A percentile compares a stretch with the other conserved stretches of the same genome.
phyloP scores from a whole-genome alignment of 768 basidiomycete genomes.

The Galerina marginata region DNA sequence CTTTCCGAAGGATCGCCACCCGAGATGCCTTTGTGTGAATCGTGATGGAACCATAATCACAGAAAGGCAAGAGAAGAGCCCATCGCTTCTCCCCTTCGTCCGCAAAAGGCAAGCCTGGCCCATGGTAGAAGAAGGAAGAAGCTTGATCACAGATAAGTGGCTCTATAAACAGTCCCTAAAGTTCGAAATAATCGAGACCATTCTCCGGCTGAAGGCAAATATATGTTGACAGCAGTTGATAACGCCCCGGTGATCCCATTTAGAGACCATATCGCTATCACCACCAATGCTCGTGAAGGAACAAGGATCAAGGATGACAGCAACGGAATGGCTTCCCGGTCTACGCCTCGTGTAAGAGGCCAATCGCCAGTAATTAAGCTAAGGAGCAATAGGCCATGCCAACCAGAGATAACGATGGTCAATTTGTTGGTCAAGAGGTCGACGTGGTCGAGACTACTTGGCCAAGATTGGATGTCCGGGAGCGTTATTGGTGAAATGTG shows the following conservation, averaged over 20 bases:
- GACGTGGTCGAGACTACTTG: neutral
- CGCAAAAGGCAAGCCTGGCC: neutral
- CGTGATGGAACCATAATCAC: neutral
- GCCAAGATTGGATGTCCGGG: neutral
- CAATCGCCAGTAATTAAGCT: neutral
- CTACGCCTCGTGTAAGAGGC: neutral
- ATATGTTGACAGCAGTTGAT: neutral
- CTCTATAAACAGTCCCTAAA: neutral
- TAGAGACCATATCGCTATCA: neutral
- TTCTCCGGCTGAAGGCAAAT: neutral
- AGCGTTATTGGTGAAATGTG: neutral
- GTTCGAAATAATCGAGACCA: conserved; percentile 3
- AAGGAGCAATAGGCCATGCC: neutral
- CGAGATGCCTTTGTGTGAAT: neutral
- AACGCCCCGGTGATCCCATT: conserved; percentile 4
- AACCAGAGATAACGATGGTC: neutral
- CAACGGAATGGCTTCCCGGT: neutral
- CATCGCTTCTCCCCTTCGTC: neutral
- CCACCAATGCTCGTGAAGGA: neutral
- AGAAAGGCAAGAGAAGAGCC: neutral
- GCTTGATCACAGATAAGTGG: neutral
- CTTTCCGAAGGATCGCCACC: conserved; percentile 1
- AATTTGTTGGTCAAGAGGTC: neutral
- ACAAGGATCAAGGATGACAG: neutral
- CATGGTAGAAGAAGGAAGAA: neutral